phyloP scores from a whole-genome alignment of 169 alveolate genomes.

The Gregarina niphandrodes region DNA sequence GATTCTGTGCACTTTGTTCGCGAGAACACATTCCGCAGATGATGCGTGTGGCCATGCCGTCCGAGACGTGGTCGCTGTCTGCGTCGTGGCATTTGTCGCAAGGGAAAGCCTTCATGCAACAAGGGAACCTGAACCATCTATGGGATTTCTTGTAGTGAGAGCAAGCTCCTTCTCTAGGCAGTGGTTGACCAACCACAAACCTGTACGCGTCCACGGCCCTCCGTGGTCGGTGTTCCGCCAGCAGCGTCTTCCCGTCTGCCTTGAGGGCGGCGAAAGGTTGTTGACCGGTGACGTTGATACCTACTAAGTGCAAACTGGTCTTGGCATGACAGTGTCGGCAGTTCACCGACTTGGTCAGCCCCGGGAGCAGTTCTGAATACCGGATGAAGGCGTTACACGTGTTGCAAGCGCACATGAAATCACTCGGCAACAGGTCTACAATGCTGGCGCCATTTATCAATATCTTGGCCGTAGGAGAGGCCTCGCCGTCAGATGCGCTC shows the following conservation, averaged over 20 bases:
- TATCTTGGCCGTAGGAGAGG: conserved; percentile 5
- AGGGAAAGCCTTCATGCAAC: conserved; percentile 56
- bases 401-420: conserved; percentile 7
- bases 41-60: conserved; percentile 45
- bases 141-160: conserved; percentile 53
- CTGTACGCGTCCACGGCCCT: conserved; percentile 8
- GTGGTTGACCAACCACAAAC: conserved; percentile 36
- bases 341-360: conserved; percentile 4
- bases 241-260: background rate
- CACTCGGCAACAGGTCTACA: conserved; percentile 14
- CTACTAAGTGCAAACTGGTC: conserved; percentile 2
- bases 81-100: conserved; percentile 58
- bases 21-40: conserved; percentile 54
- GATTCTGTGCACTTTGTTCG: conserved; percentile 21
- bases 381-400: conserved; percentile 10
- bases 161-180: conserved; percentile 52
- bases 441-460: conserved; percentile 1
- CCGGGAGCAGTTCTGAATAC: conserved; percentile 6
- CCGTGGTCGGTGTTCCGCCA: conserved; percentile 2
- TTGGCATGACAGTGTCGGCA: conserved; percentile 19
- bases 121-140: conserved; percentile 60
- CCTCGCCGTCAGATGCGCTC: background rate
- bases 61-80: conserved; percentile 40
- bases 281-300: background rate
- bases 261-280: background rate